Conservation (phyloP, 2,329 filamentous ascomycete genomes). For the Aspergillus intermedius region DNA sequence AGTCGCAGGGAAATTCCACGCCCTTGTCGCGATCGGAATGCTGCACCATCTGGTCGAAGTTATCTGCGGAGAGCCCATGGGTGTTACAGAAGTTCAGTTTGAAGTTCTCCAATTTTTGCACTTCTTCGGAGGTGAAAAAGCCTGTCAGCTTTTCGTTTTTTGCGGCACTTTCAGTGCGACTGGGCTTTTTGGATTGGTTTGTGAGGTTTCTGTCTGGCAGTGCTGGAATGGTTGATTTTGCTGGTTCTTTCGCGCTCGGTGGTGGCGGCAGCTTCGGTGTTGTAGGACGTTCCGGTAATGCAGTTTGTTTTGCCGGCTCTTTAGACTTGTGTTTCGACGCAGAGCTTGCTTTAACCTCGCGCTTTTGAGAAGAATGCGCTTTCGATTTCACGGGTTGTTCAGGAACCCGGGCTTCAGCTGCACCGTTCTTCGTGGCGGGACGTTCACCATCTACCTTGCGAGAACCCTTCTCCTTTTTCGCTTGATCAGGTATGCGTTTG, state of each 20-base stretch:
- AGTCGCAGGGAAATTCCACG: conserved; percentile 18
- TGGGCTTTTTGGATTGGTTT: background rate
- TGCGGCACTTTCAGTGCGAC: conserved; percentile 1
- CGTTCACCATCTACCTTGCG: conserved; percentile 5
- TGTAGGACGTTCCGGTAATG: background rate
- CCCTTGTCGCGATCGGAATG: conserved; percentile 22
- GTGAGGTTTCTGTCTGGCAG: background rate
- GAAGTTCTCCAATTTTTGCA: conserved; percentile 23
- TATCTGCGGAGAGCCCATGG: conserved; percentile 13
- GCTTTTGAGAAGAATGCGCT: background rate
- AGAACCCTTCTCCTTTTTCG: conserved; percentile 9
- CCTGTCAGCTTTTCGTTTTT: conserved; percentile 17
- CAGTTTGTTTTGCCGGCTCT: background rate
- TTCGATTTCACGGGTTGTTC: background rate
- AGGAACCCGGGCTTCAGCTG: background rate
- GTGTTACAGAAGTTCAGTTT: conserved; percentile 30
- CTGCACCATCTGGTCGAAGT: conserved; percentile 30
- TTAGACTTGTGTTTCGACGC: background rate
- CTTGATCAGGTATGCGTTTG: conserved; percentile 16
- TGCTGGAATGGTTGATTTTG: background rate
- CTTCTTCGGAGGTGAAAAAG: conserved; percentile 26
- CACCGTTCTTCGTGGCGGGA: background rate
- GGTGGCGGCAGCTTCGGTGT: background rate
- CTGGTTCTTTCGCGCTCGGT: no score
- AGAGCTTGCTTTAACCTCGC: background rate